phyloP scores from a whole-genome alignment of 495 filamentous ascomycete genomes.

The Tuber magnatum region DNA sequence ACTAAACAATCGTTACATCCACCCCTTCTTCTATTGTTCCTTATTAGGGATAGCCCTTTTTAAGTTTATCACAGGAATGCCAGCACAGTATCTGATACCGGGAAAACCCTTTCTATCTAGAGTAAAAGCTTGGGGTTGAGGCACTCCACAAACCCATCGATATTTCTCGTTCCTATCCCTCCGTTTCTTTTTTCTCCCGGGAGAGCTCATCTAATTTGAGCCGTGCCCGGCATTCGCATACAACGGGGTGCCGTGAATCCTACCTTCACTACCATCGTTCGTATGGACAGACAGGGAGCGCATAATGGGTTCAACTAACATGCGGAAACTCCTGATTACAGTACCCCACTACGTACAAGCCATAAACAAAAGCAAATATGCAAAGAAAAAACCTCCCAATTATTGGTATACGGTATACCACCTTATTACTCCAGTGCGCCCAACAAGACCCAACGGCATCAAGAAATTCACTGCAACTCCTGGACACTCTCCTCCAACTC shows the following conservation, averaged over 20 bases:
- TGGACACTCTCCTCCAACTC: constrained; percentile 54
- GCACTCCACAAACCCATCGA: not conserved
- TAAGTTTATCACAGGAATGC: too few species aligned
- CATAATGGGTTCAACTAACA: not conserved
- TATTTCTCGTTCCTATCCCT: not conserved
- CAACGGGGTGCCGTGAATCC: not conserved
- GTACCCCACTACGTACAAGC: not conserved
- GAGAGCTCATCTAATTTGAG: not conserved
- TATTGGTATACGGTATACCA: not conserved
- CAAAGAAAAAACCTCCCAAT: not conserved
- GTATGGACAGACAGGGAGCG: not conserved
- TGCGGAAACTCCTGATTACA: not conserved
- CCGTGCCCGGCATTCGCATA: not conserved
- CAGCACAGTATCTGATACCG: not conserved
- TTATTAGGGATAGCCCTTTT: too few species aligned
- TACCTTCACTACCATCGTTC: not conserved
- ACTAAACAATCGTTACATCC: too few species aligned
- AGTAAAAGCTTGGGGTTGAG: not conserved
- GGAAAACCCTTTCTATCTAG: not conserved
- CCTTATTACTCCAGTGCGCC: not conserved
- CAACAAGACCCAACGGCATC: not conserved
- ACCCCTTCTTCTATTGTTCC: too few species aligned
- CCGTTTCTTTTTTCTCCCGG: not conserved
- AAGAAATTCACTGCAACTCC: constrained; percentile 34
- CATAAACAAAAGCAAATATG: not conserved